These are phyloP conservation scores for Peziza echinospora DNA, from an alignment of 495 filamentous ascomycete genomes.

Conservation along the genomic window DNA sequence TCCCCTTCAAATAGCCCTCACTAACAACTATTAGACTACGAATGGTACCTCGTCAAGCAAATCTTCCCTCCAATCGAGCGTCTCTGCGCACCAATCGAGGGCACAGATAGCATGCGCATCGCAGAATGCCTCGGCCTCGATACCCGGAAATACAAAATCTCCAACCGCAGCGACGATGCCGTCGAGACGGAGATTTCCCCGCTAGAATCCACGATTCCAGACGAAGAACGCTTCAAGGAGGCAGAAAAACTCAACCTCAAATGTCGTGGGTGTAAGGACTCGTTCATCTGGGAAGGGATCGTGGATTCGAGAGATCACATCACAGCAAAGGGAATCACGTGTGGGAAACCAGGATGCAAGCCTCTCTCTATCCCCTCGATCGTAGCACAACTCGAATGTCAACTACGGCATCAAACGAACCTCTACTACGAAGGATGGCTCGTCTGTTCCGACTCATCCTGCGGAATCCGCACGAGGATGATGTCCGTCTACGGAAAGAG, in stretches of 20 bases:
- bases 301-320: constrained; percentile 32
- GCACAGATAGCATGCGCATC: constrained; percentile 68
- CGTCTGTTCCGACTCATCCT: constrained; percentile 67
- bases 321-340: constrained; percentile 51
- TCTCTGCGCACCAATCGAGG: constrained; percentile 83
- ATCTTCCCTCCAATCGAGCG: constrained; percentile 97
- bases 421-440: constrained; percentile 86
- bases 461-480: constrained; percentile 70
- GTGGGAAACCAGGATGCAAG: constrained; percentile 38
- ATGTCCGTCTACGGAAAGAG: constrained; percentile 79
- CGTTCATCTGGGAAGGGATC: constrained; percentile 56
- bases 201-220: constrained; percentile 81
- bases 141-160: constrained; percentile 58
- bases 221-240: constrained; percentile 62
- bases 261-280: constrained; percentile 57
- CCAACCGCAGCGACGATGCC: constrained; percentile 21
- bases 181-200: constrained; percentile 54
- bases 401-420: constrained; percentile 52
- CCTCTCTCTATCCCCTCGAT: constrained; percentile 48
- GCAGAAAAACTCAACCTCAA: constrained; percentile 50
- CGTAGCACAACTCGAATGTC: constrained; percentile 65
- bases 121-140: constrained; percentile 90
- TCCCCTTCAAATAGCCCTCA: constrained; percentile 5
- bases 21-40: constrained; percentile 38
- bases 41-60: constrained; percentile 95